Conservation (phyloP, 1,284 basidiomycete genomes). For the Leccinum huronense region DNA sequence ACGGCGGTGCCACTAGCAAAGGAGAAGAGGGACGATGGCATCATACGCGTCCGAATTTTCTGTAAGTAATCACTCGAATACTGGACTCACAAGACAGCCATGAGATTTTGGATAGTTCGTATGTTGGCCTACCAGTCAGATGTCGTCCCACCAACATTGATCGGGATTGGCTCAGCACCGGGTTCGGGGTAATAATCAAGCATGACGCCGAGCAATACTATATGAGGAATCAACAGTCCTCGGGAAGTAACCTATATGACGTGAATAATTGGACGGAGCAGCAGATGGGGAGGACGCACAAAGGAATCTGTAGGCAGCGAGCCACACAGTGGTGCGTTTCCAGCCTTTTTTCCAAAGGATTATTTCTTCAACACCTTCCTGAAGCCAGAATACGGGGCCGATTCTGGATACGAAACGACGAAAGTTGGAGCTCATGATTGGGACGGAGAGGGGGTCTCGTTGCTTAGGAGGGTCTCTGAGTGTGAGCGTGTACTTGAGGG, state of each 20-base stretch:
- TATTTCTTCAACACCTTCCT: constrained; percentile 73
- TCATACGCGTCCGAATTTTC: constrained; percentile 47
- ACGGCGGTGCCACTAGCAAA: not conserved
- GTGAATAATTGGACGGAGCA: not conserved
- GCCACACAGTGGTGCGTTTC: constrained; percentile 65
- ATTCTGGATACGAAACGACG: constrained; percentile 65
- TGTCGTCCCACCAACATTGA: constrained; percentile 50
- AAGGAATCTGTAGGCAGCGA: constrained; percentile 64
- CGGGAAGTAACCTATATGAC: constrained; percentile 60
- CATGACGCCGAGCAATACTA: constrained; percentile 53
- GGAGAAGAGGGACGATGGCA: constrained; percentile 11
- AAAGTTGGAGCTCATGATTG: constrained; percentile 70
- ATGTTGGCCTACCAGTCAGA: constrained; percentile 76
- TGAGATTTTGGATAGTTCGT: constrained; percentile 77
- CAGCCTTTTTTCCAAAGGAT: constrained; percentile 69
- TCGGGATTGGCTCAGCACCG: constrained; percentile 36
- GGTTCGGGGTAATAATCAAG: constrained; percentile 53
- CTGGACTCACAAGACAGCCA: constrained; percentile 64
- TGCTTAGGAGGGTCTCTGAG: constrained; percentile 40
- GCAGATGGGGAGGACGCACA: constrained; percentile 46
- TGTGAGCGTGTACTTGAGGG: constrained; percentile 25
- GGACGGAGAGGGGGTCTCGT: constrained; percentile 66
- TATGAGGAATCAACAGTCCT: constrained; percentile 63
- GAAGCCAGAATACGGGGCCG: constrained; percentile 74
- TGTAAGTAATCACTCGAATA: not conserved